Evolutionary conservation across 164 flowering plant genomes (phyloP), one percentile per base, ranked within the genome.

Genomic region (Nelumbo lutea): DNA sequence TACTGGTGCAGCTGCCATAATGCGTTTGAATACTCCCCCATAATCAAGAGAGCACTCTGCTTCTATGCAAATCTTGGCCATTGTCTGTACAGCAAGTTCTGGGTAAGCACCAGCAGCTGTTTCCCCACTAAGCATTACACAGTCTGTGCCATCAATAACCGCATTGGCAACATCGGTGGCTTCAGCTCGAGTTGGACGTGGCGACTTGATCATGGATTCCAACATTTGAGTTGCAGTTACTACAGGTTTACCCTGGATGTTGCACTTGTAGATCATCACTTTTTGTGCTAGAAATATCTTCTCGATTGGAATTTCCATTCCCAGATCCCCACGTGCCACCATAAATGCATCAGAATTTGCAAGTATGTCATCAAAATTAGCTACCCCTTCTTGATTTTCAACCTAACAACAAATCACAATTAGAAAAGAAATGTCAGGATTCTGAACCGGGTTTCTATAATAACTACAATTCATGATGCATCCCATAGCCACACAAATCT

Each of bases 41-140:
- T 91, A 91, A 66, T 91, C 79, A 40, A 91, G 82, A 7, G 90
- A 84, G 80, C 86, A 88, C 72, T 91, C 97, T 10, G 97, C 97
- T 79, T 91, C 97, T 1, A 83, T 63, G 69, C 97, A 91, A 58
- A 91, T 89, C 65, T 82, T 85, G n/a, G 97, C 91, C 97, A 91
- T 91, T 70, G 93, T 91, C 46, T 70, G 82, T 14, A 91, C 97
- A 46, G 93, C 90, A 62, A 84, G 84, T 40, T 89, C 97, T 10
- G 97, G 97, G 75, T 91, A 91, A 63, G 95, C 93, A 70, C 97
- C 97, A 47, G 97, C 95, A 39, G 95, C 97, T 13, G 93, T 91
- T 75, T 91, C 97, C 55, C 95, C 93, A 77, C 97, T 91, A 5
- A 91, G 85, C 95, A 91, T 91, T 13, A 89, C 95, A 79, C 97